Evolutionary conservation across 345 rosid genomes (phyloP), one percentile per base, ranked within the genome.

Genomic region (Eucalyptus decipiens): DNA sequence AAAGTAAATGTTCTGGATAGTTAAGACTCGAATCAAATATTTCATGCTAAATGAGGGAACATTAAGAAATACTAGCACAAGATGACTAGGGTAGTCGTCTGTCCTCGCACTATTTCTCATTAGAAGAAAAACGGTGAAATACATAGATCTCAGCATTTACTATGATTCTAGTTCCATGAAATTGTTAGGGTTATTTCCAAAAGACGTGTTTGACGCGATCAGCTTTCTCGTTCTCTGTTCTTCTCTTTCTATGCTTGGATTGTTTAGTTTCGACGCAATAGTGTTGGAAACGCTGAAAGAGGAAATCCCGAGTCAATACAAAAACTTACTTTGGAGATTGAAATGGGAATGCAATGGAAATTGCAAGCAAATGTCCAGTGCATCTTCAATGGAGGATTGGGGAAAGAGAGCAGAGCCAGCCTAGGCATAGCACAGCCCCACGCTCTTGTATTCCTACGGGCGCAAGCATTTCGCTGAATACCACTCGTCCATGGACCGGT

Each of bases 91-190:
- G 4, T 19, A 3, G 1, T 9, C 3, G 1, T 2, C 43, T 72
- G 26, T 72, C 2, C 1, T 72, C 2, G 14, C 26, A 0, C 2
- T 32, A 10, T 32, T 1, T 16, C 2, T 67, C 1, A 16, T n/a
- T 24, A 2, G 1, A 37, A 37, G 24, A 34, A 37, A 37, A 34
- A 32, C 1, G 5, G 15, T 19, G 23, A 37, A 72, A 3, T 37
- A 37, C 0, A 34, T 72, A 45, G 45, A 19, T 72, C 81, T 19
- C 1, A 10, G 26, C 45, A 19, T 37, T 72, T 34, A 3, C 81
- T 19, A 10, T 19, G 45, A 72, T 37, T 1, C 40, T 15, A 72
- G 81, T 72, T 2, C 81, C 28, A 3, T 34, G 81, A 72, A 72
- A 18, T 11, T 72, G 8, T 19, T 18, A 28, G 45, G 1, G 45